A percentile compares a stretch with the other conserved stretches of the same genome.
Conservation (phyloP, 345 rosid species). For the Eucalyptus decipiens region DNA sequence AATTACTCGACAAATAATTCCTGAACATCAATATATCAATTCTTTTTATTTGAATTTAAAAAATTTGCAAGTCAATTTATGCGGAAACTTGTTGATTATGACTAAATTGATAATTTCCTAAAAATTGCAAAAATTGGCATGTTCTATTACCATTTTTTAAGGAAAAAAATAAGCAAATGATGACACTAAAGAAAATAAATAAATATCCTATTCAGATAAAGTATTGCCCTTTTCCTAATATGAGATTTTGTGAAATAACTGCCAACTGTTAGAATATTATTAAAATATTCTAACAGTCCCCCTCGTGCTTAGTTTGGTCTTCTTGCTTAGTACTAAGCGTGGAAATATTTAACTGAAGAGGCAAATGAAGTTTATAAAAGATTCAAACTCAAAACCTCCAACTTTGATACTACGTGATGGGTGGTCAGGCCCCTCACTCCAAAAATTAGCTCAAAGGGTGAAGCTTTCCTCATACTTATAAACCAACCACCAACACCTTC, state of each 20-base stretch:
- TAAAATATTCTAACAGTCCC: background rate
- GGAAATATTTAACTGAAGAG: no score
- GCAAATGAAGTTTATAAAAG: background rate
- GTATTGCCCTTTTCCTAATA: background rate
- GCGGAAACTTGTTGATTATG: background rate
- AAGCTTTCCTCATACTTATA: no score
- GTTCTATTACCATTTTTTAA: background rate
- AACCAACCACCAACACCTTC: no score
- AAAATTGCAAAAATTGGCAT: background rate
- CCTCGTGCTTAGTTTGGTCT: background rate
- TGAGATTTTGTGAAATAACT: no score
- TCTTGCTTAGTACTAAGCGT: background rate
- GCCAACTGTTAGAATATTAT: background rate
- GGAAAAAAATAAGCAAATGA: background rate
- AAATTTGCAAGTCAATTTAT: background rate
- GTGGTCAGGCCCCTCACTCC: no score
- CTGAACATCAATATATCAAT: background rate
- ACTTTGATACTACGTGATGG: no score
- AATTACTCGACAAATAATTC: background rate
- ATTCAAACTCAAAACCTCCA: no score
- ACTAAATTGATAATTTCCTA: background rate
- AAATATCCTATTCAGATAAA: background rate
- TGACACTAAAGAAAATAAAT: background rate
- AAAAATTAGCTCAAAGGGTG: no score
- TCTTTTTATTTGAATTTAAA: background rate